Evolutionary conservation across 202 grass and related monocot genomes (phyloP), one percentile per base, ranked within the genome.

Genomic region (Cymbopogon flexuosus): DNA sequence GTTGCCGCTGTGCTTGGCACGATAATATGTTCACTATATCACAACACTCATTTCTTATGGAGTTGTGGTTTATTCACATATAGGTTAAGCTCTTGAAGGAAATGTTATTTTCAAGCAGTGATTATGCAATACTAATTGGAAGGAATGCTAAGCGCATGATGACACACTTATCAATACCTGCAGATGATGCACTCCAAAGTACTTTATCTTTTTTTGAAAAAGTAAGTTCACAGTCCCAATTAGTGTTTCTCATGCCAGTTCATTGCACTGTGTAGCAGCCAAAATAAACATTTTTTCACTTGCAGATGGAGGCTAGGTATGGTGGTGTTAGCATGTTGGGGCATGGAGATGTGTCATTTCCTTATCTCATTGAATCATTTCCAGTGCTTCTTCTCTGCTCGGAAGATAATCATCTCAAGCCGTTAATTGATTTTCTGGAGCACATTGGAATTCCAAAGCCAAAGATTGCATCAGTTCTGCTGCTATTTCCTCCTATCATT

Each of bases 121-220:
- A 60, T 40, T 66, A 86, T 85, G 81, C 84, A 76, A 79, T 23
- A 15, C 63, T 89, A 54, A 80, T 86, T 1, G 88, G 86, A 72
- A 88, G 45, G 64, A 98, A 98, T 89, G 90, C 95, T 64, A 98
- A 84, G 75, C 84, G 90, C 36, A 98, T 98, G 95, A 98, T 98
- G 92, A 56, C 71, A 72, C 81, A 93, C 59, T 79, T 93, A 12
- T 94, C 95, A 16, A 88, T 94, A 86, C 67, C 52, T 47, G 77
- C 82, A 70, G 92, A 94, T 65, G 92, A 94, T 70, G 88, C 89
- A 76, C 87, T 98, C 35, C 95, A 93, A 72, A 86, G 72, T 79
- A 93, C 89, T 18, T 83, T 93, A 64, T 87, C 88, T 19, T 94
- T 97, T 86, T 97, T 93, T 68, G 88, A 97, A 72, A 97, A 97